Percentiles rank a stretch among this genome's conserved stretches.
These are phyloP conservation scores for Desmodesmus armatus DNA, from an alignment of 139 green algal genomes.

Conservation along the genomic window DNA sequence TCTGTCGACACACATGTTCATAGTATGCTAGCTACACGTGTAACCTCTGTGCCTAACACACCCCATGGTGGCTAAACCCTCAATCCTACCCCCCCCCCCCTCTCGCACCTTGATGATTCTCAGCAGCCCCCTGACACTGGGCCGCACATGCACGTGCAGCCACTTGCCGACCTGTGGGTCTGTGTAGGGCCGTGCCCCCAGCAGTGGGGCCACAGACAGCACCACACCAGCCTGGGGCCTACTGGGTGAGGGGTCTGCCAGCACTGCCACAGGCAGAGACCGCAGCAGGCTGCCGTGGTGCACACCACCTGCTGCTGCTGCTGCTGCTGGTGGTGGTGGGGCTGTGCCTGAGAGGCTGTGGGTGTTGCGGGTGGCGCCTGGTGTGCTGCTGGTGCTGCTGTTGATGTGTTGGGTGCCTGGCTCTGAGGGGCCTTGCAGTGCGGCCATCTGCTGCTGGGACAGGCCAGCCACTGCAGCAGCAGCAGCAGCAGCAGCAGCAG, in stretches of 20 bases:
- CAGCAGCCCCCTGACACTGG: conserved; percentile 74
- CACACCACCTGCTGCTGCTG: not conserved
- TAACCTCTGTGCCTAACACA: too few relatives aligned
- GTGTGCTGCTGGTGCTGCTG: not conserved
- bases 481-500: not conserved
- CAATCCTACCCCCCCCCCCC: not conserved
- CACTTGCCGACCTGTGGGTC: conserved; percentile 76
- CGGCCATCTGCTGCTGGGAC: conserved; percentile 11
- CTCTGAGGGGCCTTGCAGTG: not conserved
- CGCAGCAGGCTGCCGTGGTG: conserved; percentile 38
- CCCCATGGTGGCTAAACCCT: too few relatives aligned
- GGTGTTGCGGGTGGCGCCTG: not conserved
- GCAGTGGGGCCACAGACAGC: conserved; percentile 80
- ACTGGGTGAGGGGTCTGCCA: conserved; percentile 67
- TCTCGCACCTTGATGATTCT: conserved; percentile 57
- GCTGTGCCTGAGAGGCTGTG: not conserved
- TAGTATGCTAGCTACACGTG: too few relatives aligned
- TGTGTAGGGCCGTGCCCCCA: conserved; percentile 65
- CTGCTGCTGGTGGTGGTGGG: not conserved
- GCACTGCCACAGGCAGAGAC: conserved; percentile 70
- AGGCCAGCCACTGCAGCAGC: conserved; percentile 40
- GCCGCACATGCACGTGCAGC: conserved; percentile 87
- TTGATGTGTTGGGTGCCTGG: not conserved
- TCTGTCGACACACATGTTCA: too few relatives aligned
- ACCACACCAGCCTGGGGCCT: conserved; percentile 68